Evolutionary conservation across 257 asterid species (phyloP).

Genomic region (Gentiana dahurica): DNA sequence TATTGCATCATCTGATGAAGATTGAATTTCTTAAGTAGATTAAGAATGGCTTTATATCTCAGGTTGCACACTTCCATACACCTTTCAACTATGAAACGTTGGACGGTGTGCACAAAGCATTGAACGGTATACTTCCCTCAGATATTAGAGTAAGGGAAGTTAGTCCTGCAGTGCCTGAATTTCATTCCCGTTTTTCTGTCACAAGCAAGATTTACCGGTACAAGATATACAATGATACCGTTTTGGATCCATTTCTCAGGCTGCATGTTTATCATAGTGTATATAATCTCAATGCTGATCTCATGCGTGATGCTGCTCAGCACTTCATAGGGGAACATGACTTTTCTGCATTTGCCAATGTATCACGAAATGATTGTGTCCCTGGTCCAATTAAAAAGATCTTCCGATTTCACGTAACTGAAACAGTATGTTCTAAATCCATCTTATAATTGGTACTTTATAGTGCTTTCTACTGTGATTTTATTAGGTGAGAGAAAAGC

Average conservation of each 20-base stretch:
- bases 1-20: conserved; percentile 3
- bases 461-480: conserved; percentile 2
- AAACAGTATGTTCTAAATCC: conserved; percentile 33
- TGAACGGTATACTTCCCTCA: conserved; percentile 72
- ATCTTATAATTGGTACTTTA: background rate
- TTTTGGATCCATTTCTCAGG: conserved; percentile 83
- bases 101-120: conserved; percentile 53
- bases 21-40: conserved; percentile 7
- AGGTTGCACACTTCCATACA: conserved; percentile 82
- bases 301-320: conserved; percentile 68
- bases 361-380: conserved; percentile 54
- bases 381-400: conserved; percentile 70
- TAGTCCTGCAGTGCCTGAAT: conserved; percentile 61
- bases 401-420: conserved; percentile 56
- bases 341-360: conserved; percentile 80
- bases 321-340: conserved; percentile 69
- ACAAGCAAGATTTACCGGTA: conserved; percentile 65
- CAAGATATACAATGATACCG: conserved; percentile 55
- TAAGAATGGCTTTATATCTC: conserved; percentile 15
- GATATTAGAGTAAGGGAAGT: conserved; percentile 74
- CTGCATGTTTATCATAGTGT: conserved; percentile 58
- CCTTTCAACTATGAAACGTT: conserved; percentile 69
- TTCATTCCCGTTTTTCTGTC: conserved; percentile 92
- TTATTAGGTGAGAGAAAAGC: background rate
- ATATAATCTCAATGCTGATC: conserved; percentile 53